Evolutionary conservation across 768 basidiomycete genomes (phyloP), one percentile per base, ranked within the genome.

Genomic region (Pulveroboletus sp.): DNA sequence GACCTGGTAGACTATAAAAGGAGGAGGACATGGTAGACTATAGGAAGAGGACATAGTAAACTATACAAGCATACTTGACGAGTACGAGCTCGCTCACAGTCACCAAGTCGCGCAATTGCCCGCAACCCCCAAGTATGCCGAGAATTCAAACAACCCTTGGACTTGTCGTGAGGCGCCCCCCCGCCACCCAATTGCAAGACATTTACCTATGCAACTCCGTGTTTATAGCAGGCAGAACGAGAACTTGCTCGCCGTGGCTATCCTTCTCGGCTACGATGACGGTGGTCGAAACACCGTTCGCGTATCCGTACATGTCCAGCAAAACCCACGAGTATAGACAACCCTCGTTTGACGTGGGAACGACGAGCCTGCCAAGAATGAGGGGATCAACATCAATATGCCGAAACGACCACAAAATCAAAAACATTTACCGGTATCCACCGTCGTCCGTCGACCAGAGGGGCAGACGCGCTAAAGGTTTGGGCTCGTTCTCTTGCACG

Each of bases 361-460:
- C 40, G 5, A 43, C 57, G 5, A 65, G 27, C n/a, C 63, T 65
- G 44, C 21, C 11, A 14, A 36, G 44, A 8, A 8, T 1, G 4
- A 17, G 10, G 17, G 2, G 38, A 36, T 49, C 6, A 45, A 32
- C 17, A 37, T 26, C 1, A 5, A 35, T n/a, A 18, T 2, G 28
- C 4, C 11, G 44, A 40, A 4, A 30, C 5, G 31, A 31, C 11
- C 4, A 41, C 2, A 5, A 27, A 24, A 27, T 13, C 4, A 4
- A 1, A 17, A 33, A 5, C 4, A 46, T 51, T 38, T 37, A 69
- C 69, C 73, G 68, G 54, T 75, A 76, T 53, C 75, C 69, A 28
- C 70, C 60, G 35, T 72, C 61, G 8, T 69, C 69, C 4, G 72
- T 73, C 6, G 62, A 59, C 76, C 74, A 76, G 36, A 61, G 54